Conservation (phyloP, 257 asterid species). For the Buddleja alternifolia region DNA sequence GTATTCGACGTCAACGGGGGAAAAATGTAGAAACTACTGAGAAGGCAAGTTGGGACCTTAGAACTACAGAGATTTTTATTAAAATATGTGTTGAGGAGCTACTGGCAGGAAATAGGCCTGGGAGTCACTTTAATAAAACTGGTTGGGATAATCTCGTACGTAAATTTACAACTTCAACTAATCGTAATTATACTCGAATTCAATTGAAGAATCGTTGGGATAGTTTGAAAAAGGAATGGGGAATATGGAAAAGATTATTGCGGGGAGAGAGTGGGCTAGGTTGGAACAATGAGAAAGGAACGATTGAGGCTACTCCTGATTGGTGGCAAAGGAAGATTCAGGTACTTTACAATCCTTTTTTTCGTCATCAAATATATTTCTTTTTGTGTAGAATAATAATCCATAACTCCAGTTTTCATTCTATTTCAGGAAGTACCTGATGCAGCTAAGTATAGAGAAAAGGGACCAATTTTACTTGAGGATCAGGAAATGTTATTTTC, state of each 20-base stretch:
- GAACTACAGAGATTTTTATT: background rate
- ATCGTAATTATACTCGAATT: too few relatives aligned
- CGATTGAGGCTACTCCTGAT: background rate
- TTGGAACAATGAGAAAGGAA: background rate
- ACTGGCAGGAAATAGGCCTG: background rate
- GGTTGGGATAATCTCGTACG: background rate
- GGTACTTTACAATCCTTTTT: background rate
- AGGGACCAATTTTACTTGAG: too few relatives aligned
- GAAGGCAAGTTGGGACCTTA: background rate
- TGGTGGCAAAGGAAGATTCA: background rate
- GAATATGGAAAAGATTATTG: too few relatives aligned
- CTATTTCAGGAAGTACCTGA: too few relatives aligned
- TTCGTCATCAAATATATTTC: background rate
- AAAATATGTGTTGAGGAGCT: background rate
- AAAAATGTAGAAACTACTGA: background rate
- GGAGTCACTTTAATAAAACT: background rate
- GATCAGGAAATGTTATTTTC: too few relatives aligned
- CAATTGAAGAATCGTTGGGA: too few relatives aligned
- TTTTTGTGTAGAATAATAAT: too few relatives aligned
- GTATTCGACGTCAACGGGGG: background rate
- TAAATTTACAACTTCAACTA: too few relatives aligned
- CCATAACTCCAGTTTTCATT: too few relatives aligned
- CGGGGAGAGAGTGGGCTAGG: background rate
- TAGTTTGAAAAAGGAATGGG: too few relatives aligned
- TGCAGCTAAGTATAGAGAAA: too few relatives aligned